A percentile compares a stretch with the other conserved stretches of the same genome.
phyloP scores from a whole-genome alignment of 1,284 basidiomycete species.

The Athelia sp. region DNA sequence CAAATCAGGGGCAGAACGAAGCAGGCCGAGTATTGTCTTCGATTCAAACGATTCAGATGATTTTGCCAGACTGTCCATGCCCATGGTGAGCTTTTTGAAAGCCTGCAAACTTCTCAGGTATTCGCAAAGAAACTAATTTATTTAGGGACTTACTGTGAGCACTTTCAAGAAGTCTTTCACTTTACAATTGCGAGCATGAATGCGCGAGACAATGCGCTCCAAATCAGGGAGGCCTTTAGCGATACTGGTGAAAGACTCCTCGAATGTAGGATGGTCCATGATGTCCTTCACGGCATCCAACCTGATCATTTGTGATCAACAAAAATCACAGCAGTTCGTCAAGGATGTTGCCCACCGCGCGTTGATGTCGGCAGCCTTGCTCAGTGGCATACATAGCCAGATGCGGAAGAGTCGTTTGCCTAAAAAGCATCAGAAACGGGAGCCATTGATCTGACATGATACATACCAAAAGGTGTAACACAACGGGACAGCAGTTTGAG shows the following conservation, averaged over 20 bases:
- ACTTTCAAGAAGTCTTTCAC: constrained; percentile 85
- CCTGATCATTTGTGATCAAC: constrained; percentile 31
- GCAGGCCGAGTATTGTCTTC: constrained; percentile 65
- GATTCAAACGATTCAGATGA: constrained; percentile 73
- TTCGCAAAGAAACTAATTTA: neutral
- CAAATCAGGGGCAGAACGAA: constrained; percentile 82
- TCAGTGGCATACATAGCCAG: constrained; percentile 89
- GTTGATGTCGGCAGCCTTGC: constrained; percentile 79
- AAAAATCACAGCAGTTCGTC: neutral
- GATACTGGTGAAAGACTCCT: constrained; percentile 67
- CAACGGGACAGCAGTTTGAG: constrained; percentile 82
- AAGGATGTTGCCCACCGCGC: constrained; percentile 52
- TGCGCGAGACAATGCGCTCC: constrained; percentile 88
- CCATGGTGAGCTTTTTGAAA: constrained; percentile 70
- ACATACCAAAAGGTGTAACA: constrained; percentile 82
- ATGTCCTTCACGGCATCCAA: constrained; percentile 91
- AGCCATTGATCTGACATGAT: neutral
- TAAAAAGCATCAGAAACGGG: constrained; percentile 20
- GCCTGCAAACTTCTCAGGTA: constrained; percentile 41
- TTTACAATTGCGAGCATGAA: constrained; percentile 87
- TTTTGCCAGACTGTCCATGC: constrained; percentile 59
- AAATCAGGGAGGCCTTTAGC: constrained; percentile 86
- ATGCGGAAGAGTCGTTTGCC: constrained; percentile 91
- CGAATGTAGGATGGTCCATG: constrained; percentile 72
- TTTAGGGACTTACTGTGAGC: constrained; percentile 44